These are phyloP conservation scores for Punctularia strigosozonata DNA, from an alignment of 768 basidiomycete genomes.

Conservation along the genomic window DNA sequence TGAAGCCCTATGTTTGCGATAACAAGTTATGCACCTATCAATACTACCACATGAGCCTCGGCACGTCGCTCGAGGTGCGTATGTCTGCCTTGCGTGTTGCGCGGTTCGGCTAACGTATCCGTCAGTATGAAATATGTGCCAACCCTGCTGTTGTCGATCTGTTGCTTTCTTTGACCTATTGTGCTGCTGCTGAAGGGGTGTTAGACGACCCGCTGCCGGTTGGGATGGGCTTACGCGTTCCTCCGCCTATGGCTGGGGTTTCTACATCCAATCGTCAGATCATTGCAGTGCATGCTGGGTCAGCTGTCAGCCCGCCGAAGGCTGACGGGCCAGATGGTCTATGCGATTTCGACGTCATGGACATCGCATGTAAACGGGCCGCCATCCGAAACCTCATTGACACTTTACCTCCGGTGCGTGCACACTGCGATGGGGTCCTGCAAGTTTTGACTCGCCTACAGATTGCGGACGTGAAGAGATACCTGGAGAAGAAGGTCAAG, in stretches of 20 bases:
- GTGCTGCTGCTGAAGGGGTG: slow-evolving; percentile 38
- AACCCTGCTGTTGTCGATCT: slow-evolving; percentile 58
- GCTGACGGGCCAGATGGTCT: slow-evolving; percentile 22
- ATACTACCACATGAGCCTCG: slow-evolving; percentile 53
- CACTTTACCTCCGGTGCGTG: slow-evolving; percentile 34
- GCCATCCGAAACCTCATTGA: slow-evolving; percentile 32
- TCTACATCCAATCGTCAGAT: background rate
- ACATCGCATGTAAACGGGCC: slow-evolving; percentile 30
- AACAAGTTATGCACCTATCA: slow-evolving; percentile 57
- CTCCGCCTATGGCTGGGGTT: slow-evolving; percentile 17
- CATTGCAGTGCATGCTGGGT: slow-evolving; percentile 5
- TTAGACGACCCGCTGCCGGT: slow-evolving; percentile 48
- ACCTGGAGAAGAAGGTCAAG: slow-evolving; percentile 39
- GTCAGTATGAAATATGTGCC: slow-evolving; percentile 56
- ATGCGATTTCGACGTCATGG: slow-evolving; percentile 41
- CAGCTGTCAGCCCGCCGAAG: background rate
- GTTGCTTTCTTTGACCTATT: slow-evolving; percentile 50
- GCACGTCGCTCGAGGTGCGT: slow-evolving; percentile 54
- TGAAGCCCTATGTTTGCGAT: slow-evolving; percentile 68
- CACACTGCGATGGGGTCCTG: background rate
- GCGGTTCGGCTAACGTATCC: background rate
- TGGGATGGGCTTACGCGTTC: slow-evolving; percentile 49
- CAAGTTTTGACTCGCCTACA: slow-evolving; percentile 11
- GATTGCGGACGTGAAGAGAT: slow-evolving; percentile 45
- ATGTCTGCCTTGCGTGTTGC: background rate